These are phyloP conservation scores for Verbena officinalis DNA, from an alignment of 257 asterid genomes.

Conservation along the genomic window DNA sequence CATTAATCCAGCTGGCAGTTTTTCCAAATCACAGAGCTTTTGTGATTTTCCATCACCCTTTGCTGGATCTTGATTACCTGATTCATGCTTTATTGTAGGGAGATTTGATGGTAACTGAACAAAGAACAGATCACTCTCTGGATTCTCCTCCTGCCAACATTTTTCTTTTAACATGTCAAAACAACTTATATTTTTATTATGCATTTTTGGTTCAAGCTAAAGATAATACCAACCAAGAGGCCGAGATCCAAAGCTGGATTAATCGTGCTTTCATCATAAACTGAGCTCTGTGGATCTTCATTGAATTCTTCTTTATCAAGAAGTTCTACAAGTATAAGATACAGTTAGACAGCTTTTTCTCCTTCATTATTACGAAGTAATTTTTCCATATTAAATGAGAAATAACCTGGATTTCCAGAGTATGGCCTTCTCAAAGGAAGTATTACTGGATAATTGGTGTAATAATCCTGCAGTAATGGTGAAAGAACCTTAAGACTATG, in stretches of 20 bases:
- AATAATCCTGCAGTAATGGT: conserved; percentile 58
- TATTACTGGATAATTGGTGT: conserved; percentile 61
- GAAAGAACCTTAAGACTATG: conserved; percentile 7
- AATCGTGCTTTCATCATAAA: conserved; percentile 45
- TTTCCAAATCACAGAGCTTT: conserved; percentile 43
- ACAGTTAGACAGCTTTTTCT: no score
- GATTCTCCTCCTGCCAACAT: conserved; percentile 54
- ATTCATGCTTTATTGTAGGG: conserved; percentile 50
- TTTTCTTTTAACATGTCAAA: conserved; percentile 4
- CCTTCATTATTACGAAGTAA: no score
- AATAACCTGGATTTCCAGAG: conserved; percentile 92
- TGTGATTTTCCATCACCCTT: conserved; percentile 28
- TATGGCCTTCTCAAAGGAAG: conserved; percentile 88
- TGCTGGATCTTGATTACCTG: conserved; percentile 31
- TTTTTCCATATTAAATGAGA: neutral
- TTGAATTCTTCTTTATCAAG: conserved; percentile 83
- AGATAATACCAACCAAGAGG: conserved; percentile 56
- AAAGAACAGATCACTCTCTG: conserved; percentile 56
- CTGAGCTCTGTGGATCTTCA: conserved; percentile 35
- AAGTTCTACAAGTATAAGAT: conserved; percentile 49
- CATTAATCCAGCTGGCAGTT: conserved; percentile 60
- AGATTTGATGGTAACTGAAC: conserved; percentile 61
- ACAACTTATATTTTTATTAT: neutral
- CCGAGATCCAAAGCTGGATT: conserved; percentile 65
- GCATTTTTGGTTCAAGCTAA: neutral